Conservation (phyloP, 192 early-diverging fungal genomes). For the Umbelopsis sp. region DNA sequence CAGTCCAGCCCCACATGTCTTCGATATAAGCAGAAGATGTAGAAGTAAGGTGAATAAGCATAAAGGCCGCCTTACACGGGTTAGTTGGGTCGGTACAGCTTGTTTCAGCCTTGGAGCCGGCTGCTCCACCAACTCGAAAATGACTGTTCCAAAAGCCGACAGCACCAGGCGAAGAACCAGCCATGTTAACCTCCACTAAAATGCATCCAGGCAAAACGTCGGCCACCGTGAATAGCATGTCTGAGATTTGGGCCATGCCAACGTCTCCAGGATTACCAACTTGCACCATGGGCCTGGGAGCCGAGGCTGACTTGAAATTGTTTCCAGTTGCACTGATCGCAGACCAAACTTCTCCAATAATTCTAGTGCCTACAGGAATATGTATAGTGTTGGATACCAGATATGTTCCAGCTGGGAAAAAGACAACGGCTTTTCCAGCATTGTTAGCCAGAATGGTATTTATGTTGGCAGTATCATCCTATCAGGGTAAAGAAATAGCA, state of each 20-base stretch:
- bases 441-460: conserved; percentile 13
- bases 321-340: conserved; percentile 39
- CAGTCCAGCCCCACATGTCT: conserved; percentile 23
- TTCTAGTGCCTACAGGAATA: conserved; percentile 29
- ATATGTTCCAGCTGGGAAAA: conserved; percentile 42
- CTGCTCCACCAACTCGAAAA: conserved; percentile 38
- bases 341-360: conserved; percentile 45
- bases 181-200: conserved; percentile 41
- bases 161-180: conserved; percentile 24
- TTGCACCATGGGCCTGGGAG: conserved; percentile 37
- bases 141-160: conserved; percentile 46
- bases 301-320: conserved; percentile 30
- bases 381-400: conserved; percentile 34
- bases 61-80: conserved; percentile 13
- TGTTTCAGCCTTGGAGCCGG: conserved; percentile 29
- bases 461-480: conserved; percentile 23
- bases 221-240: conserved; percentile 27
- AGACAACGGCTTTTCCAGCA: conserved; percentile 29
- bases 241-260: conserved; percentile 41
- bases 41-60: conserved; percentile 14
- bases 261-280: conserved; percentile 41
- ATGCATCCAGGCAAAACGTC: conserved; percentile 39
- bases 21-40: conserved; percentile 13
- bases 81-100: background rate
- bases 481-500: background rate